phyloP scores from a whole-genome alignment of 129 eudicot genomes.

The Artemisia tridentata region DNA sequence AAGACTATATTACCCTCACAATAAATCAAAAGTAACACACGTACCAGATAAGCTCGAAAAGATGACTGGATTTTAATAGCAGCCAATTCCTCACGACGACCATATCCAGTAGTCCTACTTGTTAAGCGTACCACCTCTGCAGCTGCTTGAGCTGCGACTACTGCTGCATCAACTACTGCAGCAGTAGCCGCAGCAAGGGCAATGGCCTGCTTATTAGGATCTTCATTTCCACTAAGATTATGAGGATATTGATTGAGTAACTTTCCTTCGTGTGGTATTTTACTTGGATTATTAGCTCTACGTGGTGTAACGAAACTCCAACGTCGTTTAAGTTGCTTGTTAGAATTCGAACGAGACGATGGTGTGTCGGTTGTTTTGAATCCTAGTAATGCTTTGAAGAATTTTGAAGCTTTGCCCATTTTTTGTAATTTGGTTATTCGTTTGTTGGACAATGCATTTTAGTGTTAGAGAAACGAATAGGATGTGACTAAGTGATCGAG shows the following conservation, averaged over 20 bases:
- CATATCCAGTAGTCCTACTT: constrained; percentile 23
- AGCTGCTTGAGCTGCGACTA: constrained; percentile 70
- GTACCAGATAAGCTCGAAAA: constrained; percentile 82
- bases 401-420: constrained; percentile 72
- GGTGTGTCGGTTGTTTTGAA: constrained; percentile 39
- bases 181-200: constrained; percentile 73
- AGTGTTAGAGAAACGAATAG: neutral
- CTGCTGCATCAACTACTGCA: constrained; percentile 70
- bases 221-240: constrained; percentile 12
- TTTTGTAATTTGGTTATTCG: neutral
- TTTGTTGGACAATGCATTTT: constrained; percentile 12
- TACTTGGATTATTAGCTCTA: constrained; percentile 24
- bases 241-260: neutral
- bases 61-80: constrained; percentile 74
- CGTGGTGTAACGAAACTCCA: constrained; percentile 62
- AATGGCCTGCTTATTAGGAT: constrained; percentile 51
- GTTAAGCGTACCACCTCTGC: constrained; percentile 53
- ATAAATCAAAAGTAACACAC: neutral
- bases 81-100: constrained; percentile 43
- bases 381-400: constrained; percentile 65
- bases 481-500: neutral
- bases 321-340: constrained; percentile 41
- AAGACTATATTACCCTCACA: neutral
- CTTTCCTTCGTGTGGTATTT: neutral
- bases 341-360: neutral